Evolutionary conservation across 768 basidiomycete genomes (phyloP), one percentile per base, ranked within the genome.

Genomic region (Trametes cubensis): DNA sequence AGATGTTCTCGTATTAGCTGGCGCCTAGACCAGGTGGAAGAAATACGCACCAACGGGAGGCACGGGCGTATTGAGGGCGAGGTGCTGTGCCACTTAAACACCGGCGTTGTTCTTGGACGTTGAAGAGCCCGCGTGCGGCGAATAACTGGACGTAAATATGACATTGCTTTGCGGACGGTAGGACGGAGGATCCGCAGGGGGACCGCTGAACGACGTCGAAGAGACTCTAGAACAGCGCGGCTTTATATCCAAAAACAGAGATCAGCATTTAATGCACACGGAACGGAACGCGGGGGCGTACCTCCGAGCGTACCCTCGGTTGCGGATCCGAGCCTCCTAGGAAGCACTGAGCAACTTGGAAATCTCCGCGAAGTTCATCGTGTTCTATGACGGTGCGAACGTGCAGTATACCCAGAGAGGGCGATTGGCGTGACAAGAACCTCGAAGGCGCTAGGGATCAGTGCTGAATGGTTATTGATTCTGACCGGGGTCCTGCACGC

Each of bases 161-260:
- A 55, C 53, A 50, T 21, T 42, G 58, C 26, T 4, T 0, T 34
- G 34, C 10, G 10, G 34, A 26, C 13, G 11, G 38, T 17, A n/a
- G 28, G 44, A 28, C 28, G 38, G 38, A 21, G 46, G 47, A n/a
- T 21, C 30, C 48, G 41, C 23, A 48, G 60, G 40, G 47, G 47
- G 55, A 6, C 28, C 46, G 40, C 48, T 23, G 13, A 18, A 30
- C 20, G 11, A 11, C 40, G 34, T 52, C 20, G 44, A 55, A 54
- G n/a, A n/a, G 18, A 28, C 41, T n/a, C 46, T 38, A 13, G 50
- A 39, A 34, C 25, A 17, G 20, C 48, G 21, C 42, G 23, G 34
- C 21, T 44, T 62, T 62, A 62, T 62, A 62, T 53, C 61, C 50
- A 23, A 62, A 62, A 52, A 23, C 17, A 40, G 40, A 41, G 61